Evolutionary conservation across 148 eudicot species (phyloP), one percentile per base, ranked within the genome.

Genomic region (Suaeda aralocaspica): DNA sequence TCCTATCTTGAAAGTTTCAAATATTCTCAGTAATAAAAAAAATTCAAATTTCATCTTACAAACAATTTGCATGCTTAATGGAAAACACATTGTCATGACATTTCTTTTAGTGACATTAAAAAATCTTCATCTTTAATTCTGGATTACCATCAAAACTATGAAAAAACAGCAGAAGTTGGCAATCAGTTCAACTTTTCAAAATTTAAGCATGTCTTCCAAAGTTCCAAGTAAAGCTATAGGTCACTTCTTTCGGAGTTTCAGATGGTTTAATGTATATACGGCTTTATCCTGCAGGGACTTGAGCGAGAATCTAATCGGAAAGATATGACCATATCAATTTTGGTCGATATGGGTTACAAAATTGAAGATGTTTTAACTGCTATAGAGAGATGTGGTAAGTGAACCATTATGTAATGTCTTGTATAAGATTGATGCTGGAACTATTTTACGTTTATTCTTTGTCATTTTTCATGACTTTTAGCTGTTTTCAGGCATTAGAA

Each of bases 361-460:
- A 36, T 50, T 34, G 68, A 59, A 50, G 68, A 68, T 36, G 72
- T 33, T 68, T 29, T 60, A 11, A 24, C 14, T 67, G 67, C 72
- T 39, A 7, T 74, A 18, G 68, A 74, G 60, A 74, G 41, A 59
- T 74, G 78, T 60, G 78, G 72, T 68, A 34, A 36, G 59, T 74
- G 30, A 55, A 31, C 49, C 4, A 51, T 31, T 30, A 10, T 48
- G 18, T 18, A 49, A 9, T 50, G 4, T 24, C 33, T 39, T 64
- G 51, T 19, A 6, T 45, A 5, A 28, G 22, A 21, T 52, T 31
- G 19, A 3, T 24, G 11, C 13, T 24, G 21, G 34, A 31, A 45
- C 0, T 19, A 11, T n/a, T 0, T n/a, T 31, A n/a, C 21, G 21
- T 21, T 2, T 48, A 30, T 16, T 58, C 6, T 10, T 24, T 39